phyloP scores from a whole-genome alignment of 306 rosid genomes.

The Citrullus mucosospermus region DNA sequence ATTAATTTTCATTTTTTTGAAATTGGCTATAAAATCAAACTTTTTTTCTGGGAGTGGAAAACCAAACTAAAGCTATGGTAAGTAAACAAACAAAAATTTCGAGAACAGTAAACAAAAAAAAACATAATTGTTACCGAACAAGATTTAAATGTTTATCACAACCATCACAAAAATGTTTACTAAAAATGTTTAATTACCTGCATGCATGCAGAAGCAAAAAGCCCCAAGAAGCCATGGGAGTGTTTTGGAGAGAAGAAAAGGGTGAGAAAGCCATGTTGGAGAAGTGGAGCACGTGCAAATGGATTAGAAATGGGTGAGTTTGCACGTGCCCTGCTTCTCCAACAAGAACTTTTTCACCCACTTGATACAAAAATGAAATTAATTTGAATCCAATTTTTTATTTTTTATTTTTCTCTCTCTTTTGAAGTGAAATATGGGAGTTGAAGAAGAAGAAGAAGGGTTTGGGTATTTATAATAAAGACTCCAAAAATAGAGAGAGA shows the following conservation, averaged over 20 bases:
- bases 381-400: neutral
- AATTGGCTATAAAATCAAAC: too few relatives aligned
- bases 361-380: neutral
- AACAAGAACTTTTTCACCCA: constrained; percentile 60
- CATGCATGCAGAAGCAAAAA: neutral
- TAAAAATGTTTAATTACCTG: neutral
- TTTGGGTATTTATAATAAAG: neutral
- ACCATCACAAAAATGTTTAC: too few relatives aligned
- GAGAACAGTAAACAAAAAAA: too few relatives aligned
- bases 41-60: too few relatives aligned
- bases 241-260: neutral
- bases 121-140: too few relatives aligned
- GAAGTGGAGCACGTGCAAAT: constrained; percentile 86
- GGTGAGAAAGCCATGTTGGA: constrained; percentile 67
- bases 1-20: too few relatives aligned
- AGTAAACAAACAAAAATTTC: too few relatives aligned
- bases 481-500: neutral
- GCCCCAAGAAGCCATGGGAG: neutral
- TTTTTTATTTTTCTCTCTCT: too few relatives aligned
- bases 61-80: too few relatives aligned
- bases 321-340: constrained; percentile 99
- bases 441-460: neutral
- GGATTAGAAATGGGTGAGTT: constrained; percentile 4
- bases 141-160: neutral
- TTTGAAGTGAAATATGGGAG: neutral